phyloP scores from a whole-genome alignment of 495 filamentous ascomycete species.

The Aspergillus sclerotiicarbonarius region DNA sequence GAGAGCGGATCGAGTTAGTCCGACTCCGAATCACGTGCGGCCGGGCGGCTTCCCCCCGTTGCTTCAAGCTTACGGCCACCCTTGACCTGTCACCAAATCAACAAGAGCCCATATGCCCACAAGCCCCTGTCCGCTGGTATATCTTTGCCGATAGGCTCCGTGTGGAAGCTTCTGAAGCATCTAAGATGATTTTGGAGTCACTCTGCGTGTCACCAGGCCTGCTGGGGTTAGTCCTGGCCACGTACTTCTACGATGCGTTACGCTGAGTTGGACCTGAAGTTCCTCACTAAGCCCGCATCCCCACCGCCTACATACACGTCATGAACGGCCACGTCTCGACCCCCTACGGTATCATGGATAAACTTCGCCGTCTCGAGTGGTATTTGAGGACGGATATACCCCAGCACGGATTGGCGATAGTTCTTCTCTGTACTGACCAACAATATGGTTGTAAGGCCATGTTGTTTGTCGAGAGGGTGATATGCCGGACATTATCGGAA shows the following conservation, averaged over 20 bases:
- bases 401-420: not conserved
- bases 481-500: not conserved
- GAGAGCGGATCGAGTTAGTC: not conserved
- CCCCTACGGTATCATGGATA: not conserved
- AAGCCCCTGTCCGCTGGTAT: not conserved
- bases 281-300: constrained; percentile 8
- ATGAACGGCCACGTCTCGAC: constrained; percentile 7
- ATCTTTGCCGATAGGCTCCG: not conserved
- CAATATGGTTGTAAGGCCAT: not conserved
- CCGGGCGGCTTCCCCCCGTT: constrained; percentile 1
- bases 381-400: not conserved
- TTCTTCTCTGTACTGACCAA: not conserved
- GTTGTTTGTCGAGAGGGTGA: not conserved
- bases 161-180: not conserved
- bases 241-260: not conserved
- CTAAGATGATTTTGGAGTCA: not conserved
- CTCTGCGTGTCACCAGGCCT: not conserved
- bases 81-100: constrained; percentile 19
- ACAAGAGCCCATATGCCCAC: constrained; percentile 8
- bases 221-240: not conserved
- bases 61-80: constrained; percentile 7
- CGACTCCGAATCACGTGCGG: not conserved
- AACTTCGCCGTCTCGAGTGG: not conserved
- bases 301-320: constrained; percentile 15
- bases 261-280: constrained; percentile 3